These are phyloP conservation scores for Emergomyces orientalis DNA, from an alignment of 2,329 filamentous ascomycete genomes.

Conservation along the genomic window DNA sequence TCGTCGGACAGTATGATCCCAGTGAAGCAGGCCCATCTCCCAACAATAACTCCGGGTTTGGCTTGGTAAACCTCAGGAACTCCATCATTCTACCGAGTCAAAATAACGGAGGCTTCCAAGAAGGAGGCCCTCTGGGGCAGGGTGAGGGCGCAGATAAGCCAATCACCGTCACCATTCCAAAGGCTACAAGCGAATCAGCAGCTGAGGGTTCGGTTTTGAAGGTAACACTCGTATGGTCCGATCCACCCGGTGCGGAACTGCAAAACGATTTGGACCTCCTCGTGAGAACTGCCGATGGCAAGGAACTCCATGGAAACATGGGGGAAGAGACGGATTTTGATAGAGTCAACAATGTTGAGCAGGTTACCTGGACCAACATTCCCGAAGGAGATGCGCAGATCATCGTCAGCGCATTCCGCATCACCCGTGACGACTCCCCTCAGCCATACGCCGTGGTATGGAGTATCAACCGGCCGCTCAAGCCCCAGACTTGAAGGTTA, in stretches of 20 bases:
- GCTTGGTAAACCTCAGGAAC: conserved; percentile 17
- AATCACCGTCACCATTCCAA: conserved; percentile 12
- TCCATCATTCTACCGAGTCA: conserved; percentile 12
- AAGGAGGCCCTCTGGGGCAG: conserved; percentile 8
- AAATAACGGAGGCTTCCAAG: conserved; percentile 9
- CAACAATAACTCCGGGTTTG: conserved; percentile 18
- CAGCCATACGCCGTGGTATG: conserved; percentile 16
- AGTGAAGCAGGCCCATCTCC: conserved; percentile 16
- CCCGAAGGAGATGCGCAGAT: conserved; percentile 10
- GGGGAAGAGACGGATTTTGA: conserved; percentile 13
- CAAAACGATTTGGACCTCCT: conserved; percentile 18
- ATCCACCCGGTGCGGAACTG: conserved; percentile 14
- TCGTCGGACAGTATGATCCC: conserved; percentile 16
- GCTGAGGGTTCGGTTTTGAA: conserved; percentile 10
- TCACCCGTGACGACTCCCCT: conserved; percentile 7
- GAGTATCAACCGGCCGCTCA: conserved; percentile 12
- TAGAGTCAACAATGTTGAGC: conserved; percentile 19
- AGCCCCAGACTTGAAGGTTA: neutral
- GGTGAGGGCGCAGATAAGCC: conserved; percentile 6
- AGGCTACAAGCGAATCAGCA: neutral
- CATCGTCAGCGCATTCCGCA: conserved; percentile 8
- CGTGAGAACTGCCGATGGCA: conserved; percentile 12
- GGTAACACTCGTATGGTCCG: conserved; percentile 18
- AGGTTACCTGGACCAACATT: conserved; percentile 16
- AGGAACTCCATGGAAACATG: conserved; percentile 18